Evolutionary conservation across 345 rosid genomes (phyloP), one percentile per base, ranked within the genome.

Genomic region (Microthlaspi erraticum): DNA sequence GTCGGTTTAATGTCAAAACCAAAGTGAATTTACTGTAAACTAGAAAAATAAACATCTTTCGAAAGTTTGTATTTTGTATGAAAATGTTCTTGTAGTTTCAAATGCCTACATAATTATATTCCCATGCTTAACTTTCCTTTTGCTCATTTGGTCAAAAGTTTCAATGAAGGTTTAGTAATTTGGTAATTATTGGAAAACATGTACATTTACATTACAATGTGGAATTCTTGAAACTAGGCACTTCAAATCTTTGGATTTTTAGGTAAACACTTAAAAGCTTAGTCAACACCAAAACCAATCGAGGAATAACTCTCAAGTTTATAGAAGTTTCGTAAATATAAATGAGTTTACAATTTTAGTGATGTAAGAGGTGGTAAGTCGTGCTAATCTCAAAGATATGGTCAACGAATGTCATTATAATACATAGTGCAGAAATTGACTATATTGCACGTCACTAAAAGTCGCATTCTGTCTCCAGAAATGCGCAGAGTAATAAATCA

Each of bases 201-300:
- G 39, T 54, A n/a, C 9, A 54, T 13, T n/a, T n/a, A 32, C 36
- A 18, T 32, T 33, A 2, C 12, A 5, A 44, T 2, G 19, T 43
- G 19, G 10, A n/a, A 43, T 14, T n/a, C 18, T n/a, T n/a, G 29
- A 18, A 48, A 48, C 13, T 10, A 10, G 16, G 12, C 37, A 13
- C 5, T 52, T 52, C 18, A 52, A 26, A 29, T 52, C 18, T 52
- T 52, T 52, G 13, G 18, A 52, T 13, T 10, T 32, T 54, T n/a
- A 33, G 60, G 11, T 20, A 0, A 32, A 54, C 11, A 3, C 6
- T 32, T 14, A n/a, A n/a, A 33, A 54, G 20, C 41, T 34, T 36
- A 56, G 61, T 53, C 26, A 56, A 56, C 39, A 56, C 39, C 10
- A 17, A 56, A 56, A 56, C 42, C n/a, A 55, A 19, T 31, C 18